Conservation (phyloP, 805 yeast genomes). For the Saturnispora bothae region DNA sequence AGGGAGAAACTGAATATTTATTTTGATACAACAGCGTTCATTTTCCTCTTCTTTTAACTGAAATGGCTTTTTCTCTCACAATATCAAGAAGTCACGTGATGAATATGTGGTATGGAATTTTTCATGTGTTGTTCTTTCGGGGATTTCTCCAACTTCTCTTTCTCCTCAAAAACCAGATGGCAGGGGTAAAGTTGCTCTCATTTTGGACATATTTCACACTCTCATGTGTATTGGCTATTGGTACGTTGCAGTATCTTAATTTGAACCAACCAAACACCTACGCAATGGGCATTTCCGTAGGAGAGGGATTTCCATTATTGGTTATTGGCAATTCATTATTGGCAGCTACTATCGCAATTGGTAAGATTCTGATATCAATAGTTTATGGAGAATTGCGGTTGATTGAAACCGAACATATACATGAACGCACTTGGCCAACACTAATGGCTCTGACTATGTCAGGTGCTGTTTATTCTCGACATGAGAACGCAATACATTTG, state of each 20-base stretch:
- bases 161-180: no score
- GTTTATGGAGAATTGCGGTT: slow-evolving; percentile 69
- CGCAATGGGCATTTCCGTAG: slow-evolving; percentile 38
- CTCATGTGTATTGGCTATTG: not conserved
- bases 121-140: no score
- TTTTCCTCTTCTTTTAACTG: no score
- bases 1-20: no score
- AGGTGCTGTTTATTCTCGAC: slow-evolving; percentile 38
- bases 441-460: slow-evolving; percentile 53
- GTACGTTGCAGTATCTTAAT: slow-evolving; percentile 30
- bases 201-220: no score
- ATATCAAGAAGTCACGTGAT: no score
- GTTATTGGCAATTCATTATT: slow-evolving; percentile 36
- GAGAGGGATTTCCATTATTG: slow-evolving; percentile 38
- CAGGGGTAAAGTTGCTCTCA: no score
- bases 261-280: slow-evolving; percentile 36
- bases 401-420: slow-evolving; percentile 66
- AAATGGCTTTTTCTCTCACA: no score
- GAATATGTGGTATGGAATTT: no score
- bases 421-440: slow-evolving; percentile 55
- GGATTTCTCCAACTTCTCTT: no score
- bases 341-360: slow-evolving; percentile 26
- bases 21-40: not conserved
- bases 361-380: slow-evolving; percentile 38
- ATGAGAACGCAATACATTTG: slow-evolving; percentile 36